Conservation (phyloP, 2,329 filamentous ascomycete species). For the Elsinoe perseae region DNA sequence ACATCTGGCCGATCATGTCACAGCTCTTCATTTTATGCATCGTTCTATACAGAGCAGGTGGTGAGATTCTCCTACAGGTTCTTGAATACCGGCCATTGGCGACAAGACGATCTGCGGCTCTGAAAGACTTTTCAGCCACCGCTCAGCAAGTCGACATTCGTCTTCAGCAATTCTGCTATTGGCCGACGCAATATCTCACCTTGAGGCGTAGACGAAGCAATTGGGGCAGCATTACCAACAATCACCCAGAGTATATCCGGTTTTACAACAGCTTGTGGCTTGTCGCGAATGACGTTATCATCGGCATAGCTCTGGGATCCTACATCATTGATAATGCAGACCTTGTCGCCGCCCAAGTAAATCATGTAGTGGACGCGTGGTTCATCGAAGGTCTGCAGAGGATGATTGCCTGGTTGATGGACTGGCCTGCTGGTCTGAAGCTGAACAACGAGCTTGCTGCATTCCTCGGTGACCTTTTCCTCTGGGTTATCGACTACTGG, state of each 20-base stretch:
- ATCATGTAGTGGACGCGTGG: conserved; percentile 66
- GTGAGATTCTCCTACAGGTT: conserved; percentile 68
- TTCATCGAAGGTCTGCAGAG: conserved; percentile 80
- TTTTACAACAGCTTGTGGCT: conserved; percentile 99
- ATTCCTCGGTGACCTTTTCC: conserved; percentile 91
- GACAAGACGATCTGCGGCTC: conserved; percentile 57
- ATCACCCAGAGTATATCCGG: conserved; percentile 93
- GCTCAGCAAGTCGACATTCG: conserved; percentile 97
- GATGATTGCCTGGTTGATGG: conserved; percentile 93
- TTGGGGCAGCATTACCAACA: conserved; percentile 92
- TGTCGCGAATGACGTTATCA: conserved; percentile 96
- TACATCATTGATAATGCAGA: conserved; percentile 94
- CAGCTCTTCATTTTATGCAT: conserved; percentile 66
- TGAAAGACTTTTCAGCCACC: conserved; percentile 94
- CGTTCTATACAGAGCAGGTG: conserved; percentile 69
- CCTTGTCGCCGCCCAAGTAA: conserved; percentile 74
- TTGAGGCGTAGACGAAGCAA: conserved; percentile 81
- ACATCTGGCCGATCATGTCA: conserved; percentile 70
- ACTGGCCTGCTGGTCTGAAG: conserved; percentile 89
- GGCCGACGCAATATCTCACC: conserved; percentile 93
- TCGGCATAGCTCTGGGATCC: conserved; percentile 89
- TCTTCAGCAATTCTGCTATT: conserved; percentile 96
- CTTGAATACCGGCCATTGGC: conserved; percentile 79
- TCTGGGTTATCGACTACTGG: conserved; percentile 99
- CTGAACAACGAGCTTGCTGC: conserved; percentile 85